Base-by-base conservation (phyloP, 208 protist genomes). In the Herpetomonas samuelpessoai region DNA sequence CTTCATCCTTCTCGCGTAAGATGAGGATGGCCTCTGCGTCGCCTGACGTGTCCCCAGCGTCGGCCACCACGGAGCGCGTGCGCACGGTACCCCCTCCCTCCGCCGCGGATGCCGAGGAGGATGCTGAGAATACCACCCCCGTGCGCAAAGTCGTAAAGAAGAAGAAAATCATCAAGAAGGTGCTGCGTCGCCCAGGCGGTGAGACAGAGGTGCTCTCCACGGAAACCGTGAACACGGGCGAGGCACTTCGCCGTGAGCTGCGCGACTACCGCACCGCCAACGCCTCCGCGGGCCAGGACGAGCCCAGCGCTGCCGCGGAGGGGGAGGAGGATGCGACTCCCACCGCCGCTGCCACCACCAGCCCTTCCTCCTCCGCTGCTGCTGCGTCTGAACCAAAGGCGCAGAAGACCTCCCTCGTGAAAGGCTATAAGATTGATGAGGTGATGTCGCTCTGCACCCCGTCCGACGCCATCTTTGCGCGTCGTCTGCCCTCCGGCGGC, bases 401-500 rank as follows among this genome's bases (percentile, higher is more conserved):
- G 30, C 25, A 64, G 0, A 93, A 93, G 66, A 93, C 87, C 1
- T 47, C 80, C 19, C 91, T 93, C 81, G 74, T 93, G 51, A 94
- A 94, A 47, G 74, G 77, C 7, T 94, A 76, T 60, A 77, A 78
- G 44, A 81, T 94, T 25, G 81, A 90, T 12, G 88, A 94, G 61
- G 82, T 94, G n/a, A 28, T 62, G 9, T 49, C 71, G 9, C 57
- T 85, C 2, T 94, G 88, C 65, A 71, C 65, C 28, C 44, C 67
- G 1, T 66, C 50, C 16, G 88, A 94, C 62, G 82, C 80, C 35
- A 62, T 94, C n/a, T 94, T 94, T 22, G 88, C 88, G 3, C 82
- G 88, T 7, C 81, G 84, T 2, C 73, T 94, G 18, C 76, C 88
- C 0, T 68, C 81, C 3, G 88, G 88, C 16, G 88, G 88, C 24